phyloP scores from a whole-genome alignment of 371 early-diverging fungal species.

The Mortierella sp. region DNA sequence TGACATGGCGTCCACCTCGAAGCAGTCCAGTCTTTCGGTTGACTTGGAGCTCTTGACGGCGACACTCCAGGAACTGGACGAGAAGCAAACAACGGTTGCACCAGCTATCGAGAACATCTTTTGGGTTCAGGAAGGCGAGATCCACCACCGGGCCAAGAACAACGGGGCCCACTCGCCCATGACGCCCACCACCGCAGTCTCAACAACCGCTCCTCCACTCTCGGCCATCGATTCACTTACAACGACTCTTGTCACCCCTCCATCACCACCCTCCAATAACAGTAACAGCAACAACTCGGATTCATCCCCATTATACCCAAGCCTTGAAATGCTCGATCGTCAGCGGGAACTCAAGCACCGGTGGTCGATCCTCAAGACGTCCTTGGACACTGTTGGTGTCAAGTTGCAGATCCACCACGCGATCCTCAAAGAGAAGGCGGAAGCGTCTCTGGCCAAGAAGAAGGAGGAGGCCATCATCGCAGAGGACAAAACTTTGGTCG shows the following conservation, averaged over 20 bases:
- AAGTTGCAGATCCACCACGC: conserved; percentile 39
- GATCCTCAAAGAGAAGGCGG: conserved; percentile 27
- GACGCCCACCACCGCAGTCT: conserved; percentile 23
- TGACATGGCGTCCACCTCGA: neutral
- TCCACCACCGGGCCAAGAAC: conserved; percentile 39
- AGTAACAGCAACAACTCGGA: conserved; percentile 7
- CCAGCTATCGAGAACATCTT: conserved; percentile 56
- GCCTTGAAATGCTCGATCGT: conserved; percentile 46
- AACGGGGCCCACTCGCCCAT: conserved; percentile 21
- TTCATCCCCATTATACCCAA: conserved; percentile 46
- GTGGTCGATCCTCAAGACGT: conserved; percentile 52
- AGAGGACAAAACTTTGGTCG: conserved; percentile 33
- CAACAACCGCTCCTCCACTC: neutral
- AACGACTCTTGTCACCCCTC: neutral
- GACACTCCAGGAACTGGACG: conserved; percentile 49
- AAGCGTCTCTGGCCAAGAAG: conserved; percentile 25
- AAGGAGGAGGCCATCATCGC: conserved; percentile 10
- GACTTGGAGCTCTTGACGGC: conserved; percentile 34
- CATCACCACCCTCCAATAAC: conserved; percentile 2
- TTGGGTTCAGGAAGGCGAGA: conserved; percentile 56
- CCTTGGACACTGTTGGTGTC: conserved; percentile 37
- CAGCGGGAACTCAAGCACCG: conserved; percentile 34
- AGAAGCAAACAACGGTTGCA: conserved; percentile 34
- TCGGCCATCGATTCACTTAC: conserved; percentile 1
- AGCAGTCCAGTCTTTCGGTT: neutral